Percentiles rank a stretch among this genome's conserved stretches.
These are phyloP conservation scores for Annona squamosa DNA, from an alignment of 164 flowering plant species.

Conservation along the genomic window DNA sequence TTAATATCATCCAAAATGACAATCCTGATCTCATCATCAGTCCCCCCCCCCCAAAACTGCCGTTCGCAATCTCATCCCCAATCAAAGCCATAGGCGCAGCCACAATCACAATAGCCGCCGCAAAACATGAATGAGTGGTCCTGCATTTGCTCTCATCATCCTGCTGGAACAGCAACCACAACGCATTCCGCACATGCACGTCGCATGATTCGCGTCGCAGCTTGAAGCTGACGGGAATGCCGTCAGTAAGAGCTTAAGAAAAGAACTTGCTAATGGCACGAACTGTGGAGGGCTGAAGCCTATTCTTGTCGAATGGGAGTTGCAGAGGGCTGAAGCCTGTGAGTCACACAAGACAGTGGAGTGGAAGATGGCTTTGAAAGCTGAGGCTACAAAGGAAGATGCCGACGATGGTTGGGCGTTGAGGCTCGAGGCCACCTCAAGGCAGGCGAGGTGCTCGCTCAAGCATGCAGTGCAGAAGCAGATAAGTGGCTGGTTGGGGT, in stretches of 20 bases:
- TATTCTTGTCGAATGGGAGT: slow-evolving; percentile 33
- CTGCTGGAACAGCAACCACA: slow-evolving; percentile 47
- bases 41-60: no score
- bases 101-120: slow-evolving; percentile 11
- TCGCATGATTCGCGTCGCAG: slow-evolving; percentile 87
- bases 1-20: neutral
- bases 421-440: slow-evolving; percentile 23
- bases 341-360: neutral
- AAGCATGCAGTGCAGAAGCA: slow-evolving; percentile 87
- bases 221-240: slow-evolving; percentile 50
- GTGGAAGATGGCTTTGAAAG: slow-evolving; percentile 19
- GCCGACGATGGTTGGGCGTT: slow-evolving; percentile 4
- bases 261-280: slow-evolving; percentile 16
- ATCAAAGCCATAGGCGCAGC: neutral
- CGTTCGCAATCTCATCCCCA: no score
- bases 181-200: slow-evolving; percentile 57
- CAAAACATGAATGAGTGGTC: slow-evolving; percentile 11
- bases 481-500: slow-evolving; percentile 57
- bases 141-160: slow-evolving; percentile 43
- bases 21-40: neutral
- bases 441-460: slow-evolving; percentile 71
- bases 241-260: slow-evolving; percentile 17
- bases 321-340: slow-evolving; percentile 9
- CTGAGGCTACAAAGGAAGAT: slow-evolving; percentile 7
- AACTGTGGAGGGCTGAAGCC: slow-evolving; percentile 66